Evolutionary conservation across 345 rosid genomes (phyloP).

Genomic region (Brassica nigra): DNA sequence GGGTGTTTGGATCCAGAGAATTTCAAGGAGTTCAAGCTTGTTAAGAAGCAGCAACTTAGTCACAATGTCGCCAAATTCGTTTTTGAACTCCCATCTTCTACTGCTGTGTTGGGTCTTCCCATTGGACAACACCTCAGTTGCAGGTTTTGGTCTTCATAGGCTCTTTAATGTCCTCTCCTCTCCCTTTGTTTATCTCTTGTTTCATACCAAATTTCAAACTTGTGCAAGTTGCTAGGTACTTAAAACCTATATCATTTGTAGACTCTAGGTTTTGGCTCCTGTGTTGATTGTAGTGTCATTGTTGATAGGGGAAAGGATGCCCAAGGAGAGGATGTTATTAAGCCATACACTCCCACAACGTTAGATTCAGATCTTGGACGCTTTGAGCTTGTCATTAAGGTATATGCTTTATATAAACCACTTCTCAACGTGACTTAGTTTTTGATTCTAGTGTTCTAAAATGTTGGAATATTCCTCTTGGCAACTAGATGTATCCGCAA

Average conservation of each 20-base stretch:
- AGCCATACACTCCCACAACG: constrained; percentile 94
- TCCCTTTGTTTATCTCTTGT: too few relatives aligned
- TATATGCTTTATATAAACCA: constrained; percentile 18
- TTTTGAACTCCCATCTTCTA: constrained; percentile 73
- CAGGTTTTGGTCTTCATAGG: constrained; percentile 52
- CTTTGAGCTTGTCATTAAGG: constrained; percentile 92
- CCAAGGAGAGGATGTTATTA: constrained; percentile 83
- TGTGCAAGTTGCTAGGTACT: not conserved
- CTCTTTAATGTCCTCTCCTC: not conserved
- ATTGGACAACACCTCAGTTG: constrained; percentile 98
- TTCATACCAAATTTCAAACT: not conserved
- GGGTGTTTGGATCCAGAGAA: constrained; percentile 89
- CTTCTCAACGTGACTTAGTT: constrained; percentile 10
- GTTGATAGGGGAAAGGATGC: constrained; percentile 76
- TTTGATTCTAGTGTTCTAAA: not conserved
- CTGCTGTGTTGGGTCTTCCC: constrained; percentile 89
- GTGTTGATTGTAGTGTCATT: not conserved
- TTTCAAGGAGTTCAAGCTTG: constrained; percentile 89
- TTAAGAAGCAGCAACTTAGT: constrained; percentile 78
- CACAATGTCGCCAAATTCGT: constrained; percentile 94
- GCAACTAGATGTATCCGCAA: constrained; percentile 88
- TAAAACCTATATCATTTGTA: not conserved
- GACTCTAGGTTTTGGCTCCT: not conserved
- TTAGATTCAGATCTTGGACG: constrained; percentile 88
- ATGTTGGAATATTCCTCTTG: constrained; percentile 11